phyloP scores from a whole-genome alignment of 768 basidiomycete genomes.

The Artomyces pyxidatus region DNA sequence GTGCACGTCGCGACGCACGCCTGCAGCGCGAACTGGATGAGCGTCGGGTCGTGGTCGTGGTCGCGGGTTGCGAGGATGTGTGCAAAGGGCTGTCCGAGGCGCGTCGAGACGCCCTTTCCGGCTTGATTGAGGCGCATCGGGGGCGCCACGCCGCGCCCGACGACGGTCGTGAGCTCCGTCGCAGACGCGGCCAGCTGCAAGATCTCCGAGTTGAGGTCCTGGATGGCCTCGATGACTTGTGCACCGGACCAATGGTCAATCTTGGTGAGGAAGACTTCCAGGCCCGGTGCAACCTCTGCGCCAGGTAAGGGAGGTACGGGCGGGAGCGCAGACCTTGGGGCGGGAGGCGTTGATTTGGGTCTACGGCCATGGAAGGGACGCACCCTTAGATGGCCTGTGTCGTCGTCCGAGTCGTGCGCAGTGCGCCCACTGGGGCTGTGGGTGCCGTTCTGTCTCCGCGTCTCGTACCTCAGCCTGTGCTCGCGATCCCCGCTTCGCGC shows the following conservation, averaged over 20 bases:
- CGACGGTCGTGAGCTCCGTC: slow-evolving; percentile 57
- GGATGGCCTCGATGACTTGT: slow-evolving; percentile 69
- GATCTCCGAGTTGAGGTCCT: slow-evolving; percentile 75
- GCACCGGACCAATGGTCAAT: slow-evolving; percentile 70
- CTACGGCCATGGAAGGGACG: slow-evolving; percentile 13
- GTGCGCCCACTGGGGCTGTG: slow-evolving; percentile 11
- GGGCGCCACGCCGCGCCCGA: slow-evolving; percentile 30
- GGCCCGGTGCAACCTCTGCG: no score
- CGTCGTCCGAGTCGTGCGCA: slow-evolving; percentile 11
- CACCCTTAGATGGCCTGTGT: slow-evolving; percentile 4
- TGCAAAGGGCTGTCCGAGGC: slow-evolving; percentile 56
- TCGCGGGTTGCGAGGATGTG: slow-evolving; percentile 55
- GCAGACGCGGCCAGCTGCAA: slow-evolving; percentile 74
- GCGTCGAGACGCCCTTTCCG: slow-evolving; percentile 50
- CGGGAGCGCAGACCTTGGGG: slow-evolving; percentile 13
- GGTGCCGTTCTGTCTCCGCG: slow-evolving; percentile 11
- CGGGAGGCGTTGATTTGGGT: slow-evolving; percentile 18
- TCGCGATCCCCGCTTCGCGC: slow-evolving; percentile 11
- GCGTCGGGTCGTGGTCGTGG: slow-evolving; percentile 66
- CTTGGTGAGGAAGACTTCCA: slow-evolving; percentile 65
- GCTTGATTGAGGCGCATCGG: slow-evolving; percentile 39
- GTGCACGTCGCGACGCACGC: slow-evolving; percentile 61
- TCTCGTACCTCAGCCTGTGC: slow-evolving; percentile 13
- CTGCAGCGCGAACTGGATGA: slow-evolving; percentile 71
- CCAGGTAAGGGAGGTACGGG: slow-evolving; percentile 40